Conservation (phyloP, 2,329 filamentous ascomycete species). For the Beauveria varroae region DNA sequence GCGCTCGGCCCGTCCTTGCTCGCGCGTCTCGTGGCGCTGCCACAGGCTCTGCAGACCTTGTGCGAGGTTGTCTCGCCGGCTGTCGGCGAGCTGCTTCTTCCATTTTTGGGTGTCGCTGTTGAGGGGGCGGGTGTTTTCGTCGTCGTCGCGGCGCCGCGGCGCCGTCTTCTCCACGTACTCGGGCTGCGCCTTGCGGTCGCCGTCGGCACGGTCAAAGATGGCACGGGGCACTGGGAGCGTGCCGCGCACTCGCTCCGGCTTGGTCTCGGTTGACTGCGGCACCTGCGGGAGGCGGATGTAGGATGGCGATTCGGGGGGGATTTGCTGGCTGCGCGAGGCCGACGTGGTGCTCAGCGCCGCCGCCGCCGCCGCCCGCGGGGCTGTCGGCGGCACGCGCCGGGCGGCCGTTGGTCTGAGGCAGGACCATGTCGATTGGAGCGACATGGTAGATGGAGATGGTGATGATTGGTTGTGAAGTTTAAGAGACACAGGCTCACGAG, state of each 20-base stretch:
- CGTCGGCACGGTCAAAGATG: constrained; percentile 57
- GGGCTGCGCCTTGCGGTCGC: constrained; percentile 51
- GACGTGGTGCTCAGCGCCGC: constrained; percentile 27
- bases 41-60: constrained; percentile 65
- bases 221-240: constrained; percentile 76
- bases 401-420: constrained; percentile 21
- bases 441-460: constrained; percentile 19
- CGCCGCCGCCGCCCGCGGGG: constrained; percentile 21
- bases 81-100: constrained; percentile 66
- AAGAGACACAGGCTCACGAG: neutral
- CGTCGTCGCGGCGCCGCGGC: constrained; percentile 40
- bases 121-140: constrained; percentile 21
- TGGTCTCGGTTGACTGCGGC: constrained; percentile 57
- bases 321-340: constrained; percentile 31
- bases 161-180: constrained; percentile 55
- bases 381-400: constrained; percentile 19
- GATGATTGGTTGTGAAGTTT: neutral
- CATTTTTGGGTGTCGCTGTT: constrained; percentile 42
- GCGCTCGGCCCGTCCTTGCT: constrained; percentile 26
- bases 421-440: constrained; percentile 18
- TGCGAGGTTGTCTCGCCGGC: constrained; percentile 63
- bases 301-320: constrained; percentile 74
- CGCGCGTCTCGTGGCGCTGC: constrained; percentile 48
- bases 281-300: constrained; percentile 77
- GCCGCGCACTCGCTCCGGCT: constrained; percentile 55